Evolutionary conservation across 768 basidiomycete genomes (phyloP).

Genomic region (Leccinellum rugosiceps): DNA sequence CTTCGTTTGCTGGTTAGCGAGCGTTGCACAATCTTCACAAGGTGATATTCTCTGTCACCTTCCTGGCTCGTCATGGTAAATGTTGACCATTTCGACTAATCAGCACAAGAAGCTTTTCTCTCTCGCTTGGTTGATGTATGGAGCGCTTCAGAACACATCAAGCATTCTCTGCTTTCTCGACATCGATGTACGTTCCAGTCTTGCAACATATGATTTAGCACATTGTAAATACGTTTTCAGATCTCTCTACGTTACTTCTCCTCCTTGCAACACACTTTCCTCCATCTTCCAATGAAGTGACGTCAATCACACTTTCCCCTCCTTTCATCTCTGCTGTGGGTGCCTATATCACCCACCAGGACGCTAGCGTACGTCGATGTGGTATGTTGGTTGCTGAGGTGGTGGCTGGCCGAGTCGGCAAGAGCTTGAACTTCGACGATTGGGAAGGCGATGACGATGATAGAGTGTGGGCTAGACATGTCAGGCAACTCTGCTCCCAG

Average conservation of each 20-base stretch:
- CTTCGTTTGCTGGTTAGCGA: conserved; percentile 69
- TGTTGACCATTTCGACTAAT: conserved; percentile 10
- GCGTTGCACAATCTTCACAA: conserved; percentile 35
- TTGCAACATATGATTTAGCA: neutral
- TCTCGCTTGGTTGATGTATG: conserved; percentile 57
- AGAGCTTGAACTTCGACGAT: conserved; percentile 71
- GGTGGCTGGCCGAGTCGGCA: conserved; percentile 58
- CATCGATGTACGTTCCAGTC: conserved; percentile 65
- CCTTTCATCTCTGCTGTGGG: conserved; percentile 68
- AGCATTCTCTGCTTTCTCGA: conserved; percentile 67
- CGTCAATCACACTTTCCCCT: conserved; percentile 49
- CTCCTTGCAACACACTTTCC: conserved; percentile 61
- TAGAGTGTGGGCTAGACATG: conserved; percentile 57
- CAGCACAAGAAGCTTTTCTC: conserved; percentile 47
- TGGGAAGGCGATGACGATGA: conserved; percentile 80
- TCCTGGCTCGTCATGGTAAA: neutral
- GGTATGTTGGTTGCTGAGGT: conserved; percentile 93
- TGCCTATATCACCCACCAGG: conserved; percentile 74
- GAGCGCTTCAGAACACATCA: conserved; percentile 76
- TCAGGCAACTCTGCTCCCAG: conserved; percentile 51
- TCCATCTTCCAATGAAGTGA: conserved; percentile 42
- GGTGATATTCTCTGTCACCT: conserved; percentile 19
- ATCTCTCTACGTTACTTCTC: conserved; percentile 70
- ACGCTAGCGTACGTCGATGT: conserved; percentile 72
- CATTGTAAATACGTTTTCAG: conserved; percentile 37